These are phyloP conservation scores for Neolentinus lepideus DNA, from an alignment of 1,284 basidiomycete genomes.

Conservation along the genomic window DNA sequence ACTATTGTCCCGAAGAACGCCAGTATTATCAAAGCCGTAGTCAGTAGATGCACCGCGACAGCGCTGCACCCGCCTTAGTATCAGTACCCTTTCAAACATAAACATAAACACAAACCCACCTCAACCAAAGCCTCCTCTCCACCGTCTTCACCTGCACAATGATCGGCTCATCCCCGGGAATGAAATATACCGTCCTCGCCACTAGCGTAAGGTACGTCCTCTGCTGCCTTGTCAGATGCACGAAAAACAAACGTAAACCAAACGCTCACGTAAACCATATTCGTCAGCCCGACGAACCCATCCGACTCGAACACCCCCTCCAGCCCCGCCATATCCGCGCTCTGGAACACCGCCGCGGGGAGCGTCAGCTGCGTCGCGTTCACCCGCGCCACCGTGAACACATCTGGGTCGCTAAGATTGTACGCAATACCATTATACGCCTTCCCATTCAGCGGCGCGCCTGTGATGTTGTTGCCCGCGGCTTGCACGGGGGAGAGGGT, in stretches of 20 bases:
- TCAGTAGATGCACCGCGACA: conserved; percentile 37
- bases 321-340: conserved; percentile 31
- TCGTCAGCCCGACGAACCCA: conserved; percentile 29
- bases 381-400: conserved; percentile 23
- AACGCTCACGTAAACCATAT: conserved; percentile 36
- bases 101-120: conserved; percentile 23
- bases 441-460: conserved; percentile 31
- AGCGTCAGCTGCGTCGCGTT: conserved; percentile 37
- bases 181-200: conserved; percentile 43
- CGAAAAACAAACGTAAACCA: background rate
- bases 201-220: conserved; percentile 41
- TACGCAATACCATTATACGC: conserved; percentile 41
- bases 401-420: conserved; percentile 34
- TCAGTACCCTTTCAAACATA: background rate
- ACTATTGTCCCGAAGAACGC: conserved; percentile 33
- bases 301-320: conserved; percentile 28
- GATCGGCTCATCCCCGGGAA: conserved; percentile 25
- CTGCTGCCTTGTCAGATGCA: conserved; percentile 16
- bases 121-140: conserved; percentile 37
- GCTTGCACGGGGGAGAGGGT: conserved; percentile 29
- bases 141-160: conserved; percentile 33
- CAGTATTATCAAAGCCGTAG: conserved; percentile 33
- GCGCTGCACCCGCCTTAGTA: conserved; percentile 19
- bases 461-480: conserved; percentile 34
- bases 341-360: conserved; percentile 43